A percentile compares a stretch with the other conserved stretches of the same genome.
Conservation (phyloP, 2,329 filamentous ascomycete species). For the Alternaria sp. region DNA sequence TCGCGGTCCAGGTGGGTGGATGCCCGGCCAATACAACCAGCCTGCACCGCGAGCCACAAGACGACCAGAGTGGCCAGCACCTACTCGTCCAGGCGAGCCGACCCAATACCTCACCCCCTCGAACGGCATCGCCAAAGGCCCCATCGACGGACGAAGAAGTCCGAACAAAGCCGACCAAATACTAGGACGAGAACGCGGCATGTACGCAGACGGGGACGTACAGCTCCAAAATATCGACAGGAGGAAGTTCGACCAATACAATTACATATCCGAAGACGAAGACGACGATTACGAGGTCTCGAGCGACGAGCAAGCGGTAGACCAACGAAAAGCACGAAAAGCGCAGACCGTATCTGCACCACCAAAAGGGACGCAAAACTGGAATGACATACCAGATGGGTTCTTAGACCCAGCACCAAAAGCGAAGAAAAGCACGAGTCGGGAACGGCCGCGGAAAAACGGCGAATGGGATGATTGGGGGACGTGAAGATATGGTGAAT, state of each 20-base stretch:
- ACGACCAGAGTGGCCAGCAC: conserved; percentile 42
- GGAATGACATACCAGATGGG: conserved; percentile 59
- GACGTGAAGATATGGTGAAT: neutral
- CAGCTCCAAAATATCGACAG: conserved; percentile 52
- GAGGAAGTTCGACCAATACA: conserved; percentile 45
- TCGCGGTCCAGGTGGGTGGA: conserved; percentile 39
- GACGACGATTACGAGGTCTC: conserved; percentile 48
- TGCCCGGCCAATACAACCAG: conserved; percentile 33
- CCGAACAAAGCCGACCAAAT: conserved; percentile 52
- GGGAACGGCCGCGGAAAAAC: conserved; percentile 32
- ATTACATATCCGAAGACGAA: conserved; percentile 46
- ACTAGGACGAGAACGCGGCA: conserved; percentile 46
- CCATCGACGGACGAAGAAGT: conserved; percentile 44
- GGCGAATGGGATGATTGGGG: conserved; percentile 44
- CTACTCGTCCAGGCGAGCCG: conserved; percentile 32
- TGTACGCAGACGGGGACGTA: conserved; percentile 48
- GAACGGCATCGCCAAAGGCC: conserved; percentile 41
- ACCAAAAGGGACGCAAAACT: conserved; percentile 45
- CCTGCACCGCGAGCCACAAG: conserved; percentile 35
- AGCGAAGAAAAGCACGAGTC: conserved; percentile 35
- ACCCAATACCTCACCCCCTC: conserved; percentile 45
- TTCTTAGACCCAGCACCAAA: conserved; percentile 43
- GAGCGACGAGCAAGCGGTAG: conserved; percentile 40
- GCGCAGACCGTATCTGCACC: conserved; percentile 16
- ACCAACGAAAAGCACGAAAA: conserved; percentile 24